These are phyloP conservation scores for Leucocoprinus sp. DNA, from an alignment of 768 basidiomycete species.

Conservation along the genomic window DNA sequence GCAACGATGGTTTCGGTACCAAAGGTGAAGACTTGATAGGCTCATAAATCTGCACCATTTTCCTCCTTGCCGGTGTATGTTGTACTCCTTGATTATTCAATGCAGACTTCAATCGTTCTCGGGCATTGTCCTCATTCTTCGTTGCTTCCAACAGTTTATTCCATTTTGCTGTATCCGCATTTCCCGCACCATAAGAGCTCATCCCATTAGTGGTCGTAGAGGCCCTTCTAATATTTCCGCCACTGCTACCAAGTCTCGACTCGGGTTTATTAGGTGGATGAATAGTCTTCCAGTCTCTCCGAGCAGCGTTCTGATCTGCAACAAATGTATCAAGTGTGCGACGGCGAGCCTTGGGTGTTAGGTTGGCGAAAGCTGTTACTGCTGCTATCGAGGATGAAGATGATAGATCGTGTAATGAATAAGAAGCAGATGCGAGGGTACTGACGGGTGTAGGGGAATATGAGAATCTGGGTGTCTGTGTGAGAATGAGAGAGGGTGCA, in stretches of 20 bases:
- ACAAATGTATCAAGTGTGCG: background rate
- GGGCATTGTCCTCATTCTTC: too few species aligned
- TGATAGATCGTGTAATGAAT: background rate
- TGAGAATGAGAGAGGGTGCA: background rate
- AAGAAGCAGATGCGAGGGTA: too few species aligned
- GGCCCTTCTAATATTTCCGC: background rate
- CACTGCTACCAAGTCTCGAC: background rate
- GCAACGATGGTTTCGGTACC: too few species aligned
- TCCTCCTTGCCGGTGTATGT: too few species aligned
- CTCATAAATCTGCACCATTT: too few species aligned
- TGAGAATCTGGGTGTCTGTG: background rate
- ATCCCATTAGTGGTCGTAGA: too few species aligned
- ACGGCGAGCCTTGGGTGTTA: background rate
- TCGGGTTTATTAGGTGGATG: background rate
- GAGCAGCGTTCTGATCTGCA: slow-evolving; percentile 5
- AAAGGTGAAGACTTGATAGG: too few species aligned
- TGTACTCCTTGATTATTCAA: too few species aligned
- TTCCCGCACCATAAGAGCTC: background rate
- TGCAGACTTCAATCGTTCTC: too few species aligned
- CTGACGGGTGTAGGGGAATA: background rate
- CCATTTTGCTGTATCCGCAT: too few species aligned
- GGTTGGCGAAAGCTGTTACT: too few species aligned
- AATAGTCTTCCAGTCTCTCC: background rate
- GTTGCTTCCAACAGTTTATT: too few species aligned
- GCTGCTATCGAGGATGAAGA: background rate